These are phyloP conservation scores for Fomitopsis betulina DNA, from an alignment of 1,284 basidiomycete genomes.

Conservation along the genomic window DNA sequence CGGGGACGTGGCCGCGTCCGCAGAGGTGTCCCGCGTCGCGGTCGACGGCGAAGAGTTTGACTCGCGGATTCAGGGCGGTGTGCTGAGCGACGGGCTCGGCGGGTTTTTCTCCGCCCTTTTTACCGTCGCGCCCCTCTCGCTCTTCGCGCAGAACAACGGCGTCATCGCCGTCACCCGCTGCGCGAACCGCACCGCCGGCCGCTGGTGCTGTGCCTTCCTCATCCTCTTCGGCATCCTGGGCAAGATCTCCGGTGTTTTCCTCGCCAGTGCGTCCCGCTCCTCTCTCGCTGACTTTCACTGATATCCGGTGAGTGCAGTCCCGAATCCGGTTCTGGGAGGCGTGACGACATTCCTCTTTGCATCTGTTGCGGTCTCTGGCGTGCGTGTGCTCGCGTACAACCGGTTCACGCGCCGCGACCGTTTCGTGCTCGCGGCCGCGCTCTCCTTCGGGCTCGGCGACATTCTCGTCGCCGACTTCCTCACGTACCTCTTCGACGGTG, in stretches of 20 bases:
- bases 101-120: conserved; percentile 75
- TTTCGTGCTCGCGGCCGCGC: conserved; percentile 70
- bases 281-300: background rate
- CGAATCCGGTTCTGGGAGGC: conserved; percentile 79
- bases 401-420: conserved; percentile 69
- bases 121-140: conserved; percentile 77
- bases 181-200: conserved; percentile 68
- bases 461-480: conserved; percentile 59
- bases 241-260: conserved; percentile 77
- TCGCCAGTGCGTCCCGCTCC: conserved; percentile 48
- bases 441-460: conserved; percentile 73
- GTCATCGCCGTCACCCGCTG: conserved; percentile 78
- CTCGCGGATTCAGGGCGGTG: conserved; percentile 78
- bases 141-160: conserved; percentile 84
- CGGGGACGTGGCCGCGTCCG: conserved; percentile 82
- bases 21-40: conserved; percentile 71
- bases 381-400: conserved; percentile 67
- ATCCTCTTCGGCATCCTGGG: conserved; percentile 73
- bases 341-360: conserved; percentile 75
- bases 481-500: conserved; percentile 65
- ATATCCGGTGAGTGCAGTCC: conserved; percentile 37
- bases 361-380: conserved; percentile 45
- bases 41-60: conserved; percentile 75
- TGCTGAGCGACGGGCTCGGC: conserved; percentile 72
- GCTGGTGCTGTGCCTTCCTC: conserved; percentile 71